These are phyloP conservation scores for Camillea tinctor DNA, from an alignment of 2,329 filamentous ascomycete species.

Conservation along the genomic window DNA sequence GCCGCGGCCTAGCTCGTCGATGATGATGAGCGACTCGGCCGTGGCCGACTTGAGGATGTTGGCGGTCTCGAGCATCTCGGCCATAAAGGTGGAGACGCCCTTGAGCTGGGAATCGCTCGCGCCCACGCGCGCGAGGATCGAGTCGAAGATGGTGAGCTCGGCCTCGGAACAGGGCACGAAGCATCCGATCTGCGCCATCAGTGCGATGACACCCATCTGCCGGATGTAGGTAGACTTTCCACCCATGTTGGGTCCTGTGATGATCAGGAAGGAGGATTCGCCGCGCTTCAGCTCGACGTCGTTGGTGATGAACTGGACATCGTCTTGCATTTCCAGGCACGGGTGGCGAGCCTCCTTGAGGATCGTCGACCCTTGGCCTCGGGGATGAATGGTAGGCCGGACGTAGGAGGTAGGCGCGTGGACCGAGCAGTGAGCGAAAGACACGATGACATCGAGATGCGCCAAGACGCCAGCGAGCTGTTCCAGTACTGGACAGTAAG, in stretches of 20 bases:
- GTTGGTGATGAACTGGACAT: conserved; percentile 98
- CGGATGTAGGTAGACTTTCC: conserved; percentile 98
- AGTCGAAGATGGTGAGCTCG: conserved; percentile 93
- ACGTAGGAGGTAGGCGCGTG: conserved; percentile 92
- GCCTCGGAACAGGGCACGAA: conserved; percentile 92
- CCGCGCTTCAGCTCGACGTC: conserved; percentile 80
- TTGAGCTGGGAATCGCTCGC: conserved; percentile 96
- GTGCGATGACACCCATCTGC: conserved; percentile 91
- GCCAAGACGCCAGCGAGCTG: conserved; percentile 83
- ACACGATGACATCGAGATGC: conserved; percentile 92
- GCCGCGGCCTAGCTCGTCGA: conserved; percentile 93
- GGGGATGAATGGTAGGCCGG: conserved; percentile 83
- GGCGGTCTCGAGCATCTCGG: conserved; percentile 97
- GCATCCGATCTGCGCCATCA: conserved; percentile 96
- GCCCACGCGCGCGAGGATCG: conserved; percentile 91
- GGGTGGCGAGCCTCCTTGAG: conserved; percentile 94
- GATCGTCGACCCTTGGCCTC: conserved; percentile 83
- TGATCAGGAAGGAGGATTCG: conserved; percentile 87
- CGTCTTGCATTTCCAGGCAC: conserved; percentile 98
- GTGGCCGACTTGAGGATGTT: conserved; percentile 98
- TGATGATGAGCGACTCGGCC: conserved; percentile 93
- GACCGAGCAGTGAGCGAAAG: conserved; percentile 88
- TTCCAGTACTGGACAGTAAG: conserved; percentile 91
- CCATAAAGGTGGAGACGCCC: conserved; percentile 98
- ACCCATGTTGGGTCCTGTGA: conserved; percentile 98